phyloP scores from a whole-genome alignment of 176 grass and related monocot species.

The Oryza australiensis region DNA sequence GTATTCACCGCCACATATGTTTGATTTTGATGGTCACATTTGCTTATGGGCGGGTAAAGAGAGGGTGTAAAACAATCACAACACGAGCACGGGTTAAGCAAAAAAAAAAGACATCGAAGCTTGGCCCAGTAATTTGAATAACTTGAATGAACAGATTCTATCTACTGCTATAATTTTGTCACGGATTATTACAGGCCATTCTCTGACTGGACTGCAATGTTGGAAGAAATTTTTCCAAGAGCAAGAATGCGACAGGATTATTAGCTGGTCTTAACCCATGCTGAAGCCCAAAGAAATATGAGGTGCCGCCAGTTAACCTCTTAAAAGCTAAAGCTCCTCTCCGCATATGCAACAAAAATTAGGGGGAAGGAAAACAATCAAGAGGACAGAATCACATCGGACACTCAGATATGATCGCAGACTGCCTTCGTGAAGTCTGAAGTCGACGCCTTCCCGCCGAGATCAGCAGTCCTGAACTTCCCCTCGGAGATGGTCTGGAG shows the following conservation, averaged over 20 bases:
- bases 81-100: not conserved
- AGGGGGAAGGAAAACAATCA: conserved; percentile 21
- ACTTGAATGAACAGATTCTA: conserved; percentile 34
- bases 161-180: not conserved
- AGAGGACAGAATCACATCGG: conserved; percentile 10
- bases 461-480: conserved; percentile 75
- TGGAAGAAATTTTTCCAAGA: conserved; percentile 32
- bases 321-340: conserved; percentile 46
- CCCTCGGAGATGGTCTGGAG: conserved; percentile 79
- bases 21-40: no score
- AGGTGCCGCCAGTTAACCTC: conserved; percentile 43
- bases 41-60: not conserved
- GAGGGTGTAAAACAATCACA: not conserved
- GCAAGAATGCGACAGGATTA: conserved; percentile 42
- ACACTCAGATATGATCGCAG: conserved; percentile 70
- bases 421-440: conserved; percentile 91
- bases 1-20: no score
- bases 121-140: not conserved
- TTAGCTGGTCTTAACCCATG: conserved; percentile 38
- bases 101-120: not conserved
- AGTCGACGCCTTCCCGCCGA: conserved; percentile 75
- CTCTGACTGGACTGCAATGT: not conserved
- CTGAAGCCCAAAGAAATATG: conserved; percentile 32
- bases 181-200: conserved; percentile 48
- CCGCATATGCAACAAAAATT: conserved; percentile 39